Evolutionary conservation across 441 rosid genomes (phyloP).

Genomic region (Brassica hybrid): DNA sequence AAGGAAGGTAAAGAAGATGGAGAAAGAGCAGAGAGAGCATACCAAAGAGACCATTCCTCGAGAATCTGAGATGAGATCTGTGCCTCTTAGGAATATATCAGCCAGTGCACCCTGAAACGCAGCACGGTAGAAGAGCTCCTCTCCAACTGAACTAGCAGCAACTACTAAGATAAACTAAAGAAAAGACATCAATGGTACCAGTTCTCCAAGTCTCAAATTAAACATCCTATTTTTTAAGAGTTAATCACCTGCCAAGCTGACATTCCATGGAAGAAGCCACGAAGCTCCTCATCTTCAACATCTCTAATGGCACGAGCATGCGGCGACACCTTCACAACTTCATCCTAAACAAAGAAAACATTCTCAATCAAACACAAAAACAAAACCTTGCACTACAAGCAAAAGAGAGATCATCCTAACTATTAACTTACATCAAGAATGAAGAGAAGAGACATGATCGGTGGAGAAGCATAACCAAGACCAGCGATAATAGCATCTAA

Average conservation of each 20-base stretch:
- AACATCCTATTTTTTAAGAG: background rate
- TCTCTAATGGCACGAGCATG: constrained; percentile 98
- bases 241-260: constrained; percentile 88
- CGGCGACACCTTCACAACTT: constrained; percentile 90
- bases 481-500: constrained; percentile 81
- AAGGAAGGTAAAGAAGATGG: constrained; percentile 27
- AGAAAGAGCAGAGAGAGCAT: constrained; percentile 1
- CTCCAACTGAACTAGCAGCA: constrained; percentile 90
- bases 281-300: constrained; percentile 95
- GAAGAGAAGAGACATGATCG: constrained; percentile 93
- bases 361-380: background rate
- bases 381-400: background rate
- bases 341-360: constrained; percentile 60
- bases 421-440: constrained; percentile 74
- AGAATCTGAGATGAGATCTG: constrained; percentile 63
- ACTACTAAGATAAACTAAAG: constrained; percentile 81
- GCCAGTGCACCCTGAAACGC: constrained; percentile 84
- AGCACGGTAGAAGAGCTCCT: constrained; percentile 94
- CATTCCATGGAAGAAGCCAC: constrained; percentile 96
- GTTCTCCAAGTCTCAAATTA: background rate
- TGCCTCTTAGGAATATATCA: constrained; percentile 26
- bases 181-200: background rate
- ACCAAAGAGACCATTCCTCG: constrained; percentile 89
- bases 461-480: constrained; percentile 91
- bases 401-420: background rate